phyloP scores from a whole-genome alignment of 1,139 yeast genomes.

The Yamadazyma friedrichii region DNA sequence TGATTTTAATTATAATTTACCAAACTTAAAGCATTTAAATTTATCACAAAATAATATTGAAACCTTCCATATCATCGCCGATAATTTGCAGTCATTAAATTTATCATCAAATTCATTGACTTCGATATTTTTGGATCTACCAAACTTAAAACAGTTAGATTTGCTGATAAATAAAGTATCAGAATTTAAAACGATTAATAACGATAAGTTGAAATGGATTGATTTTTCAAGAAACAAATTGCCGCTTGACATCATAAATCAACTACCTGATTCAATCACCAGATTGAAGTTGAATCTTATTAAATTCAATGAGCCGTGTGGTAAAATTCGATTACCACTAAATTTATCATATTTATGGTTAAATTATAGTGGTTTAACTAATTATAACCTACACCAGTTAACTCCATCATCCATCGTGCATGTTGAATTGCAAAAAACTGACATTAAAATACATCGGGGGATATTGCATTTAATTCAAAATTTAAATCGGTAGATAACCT shows the following conservation, averaged over 20 bases:
- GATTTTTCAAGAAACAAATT: background rate
- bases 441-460: background rate
- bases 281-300: background rate
- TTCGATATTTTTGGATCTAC: background rate
- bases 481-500: background rate
- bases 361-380: background rate
- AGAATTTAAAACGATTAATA: too few species aligned
- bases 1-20: background rate
- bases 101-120: slow-evolving; percentile 1
- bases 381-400: background rate
- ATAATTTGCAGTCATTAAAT: background rate
- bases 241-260: background rate
- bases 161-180: slow-evolving; percentile 1
- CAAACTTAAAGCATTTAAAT: slow-evolving; percentile 67
- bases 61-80: background rate
- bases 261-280: background rate
- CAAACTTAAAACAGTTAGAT: background rate
- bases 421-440: background rate
- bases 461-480: background rate
- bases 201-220: background rate
- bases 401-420: background rate
- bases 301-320: background rate
- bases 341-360: background rate
- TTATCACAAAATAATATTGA: slow-evolving; percentile 41
- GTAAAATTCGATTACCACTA: background rate